A percentile compares a stretch with the other conserved stretches of the same genome.
phyloP scores from a whole-genome alignment of 129 eudicot genomes.

The Centrapalus pauciflorus region DNA sequence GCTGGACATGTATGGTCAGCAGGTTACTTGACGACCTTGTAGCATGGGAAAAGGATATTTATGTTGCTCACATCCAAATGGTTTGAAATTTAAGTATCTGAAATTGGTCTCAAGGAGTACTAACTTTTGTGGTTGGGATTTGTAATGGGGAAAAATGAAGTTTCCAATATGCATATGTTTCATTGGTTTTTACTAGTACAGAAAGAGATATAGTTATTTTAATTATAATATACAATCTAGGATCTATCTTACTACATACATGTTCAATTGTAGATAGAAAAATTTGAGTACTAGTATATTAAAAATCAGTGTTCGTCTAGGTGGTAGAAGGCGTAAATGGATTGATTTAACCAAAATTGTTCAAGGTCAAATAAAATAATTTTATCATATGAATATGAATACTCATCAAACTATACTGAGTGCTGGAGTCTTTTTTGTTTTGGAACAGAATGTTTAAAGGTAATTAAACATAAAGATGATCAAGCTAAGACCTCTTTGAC shows the following conservation, averaged over 20 bases:
- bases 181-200: not conserved
- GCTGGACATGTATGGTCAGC: not conserved
- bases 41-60: not conserved
- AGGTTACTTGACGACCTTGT: not conserved
- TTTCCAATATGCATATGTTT: not conserved
- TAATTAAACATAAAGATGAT: slow-evolving; percentile 21
- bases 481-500: slow-evolving; percentile 25
- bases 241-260: slow-evolving; percentile 6
- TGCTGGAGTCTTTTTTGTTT: slow-evolving; percentile 6
- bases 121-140: not conserved
- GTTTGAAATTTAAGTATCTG: not conserved
- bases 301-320: too few relatives aligned
- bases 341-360: not conserved
- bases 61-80: not conserved
- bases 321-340: not conserved
- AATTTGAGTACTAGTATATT: too few relatives aligned
- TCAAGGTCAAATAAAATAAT: not conserved
- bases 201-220: not conserved
- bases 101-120: not conserved
- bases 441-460: slow-evolving; percentile 41
- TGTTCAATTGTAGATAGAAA: too few relatives aligned
- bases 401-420: not conserved
- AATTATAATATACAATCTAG: not conserved
- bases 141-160: not conserved
- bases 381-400: not conserved